These are phyloP conservation scores for Lumnitzera racemosa DNA, from an alignment of 345 rosid genomes.

Conservation along the genomic window DNA sequence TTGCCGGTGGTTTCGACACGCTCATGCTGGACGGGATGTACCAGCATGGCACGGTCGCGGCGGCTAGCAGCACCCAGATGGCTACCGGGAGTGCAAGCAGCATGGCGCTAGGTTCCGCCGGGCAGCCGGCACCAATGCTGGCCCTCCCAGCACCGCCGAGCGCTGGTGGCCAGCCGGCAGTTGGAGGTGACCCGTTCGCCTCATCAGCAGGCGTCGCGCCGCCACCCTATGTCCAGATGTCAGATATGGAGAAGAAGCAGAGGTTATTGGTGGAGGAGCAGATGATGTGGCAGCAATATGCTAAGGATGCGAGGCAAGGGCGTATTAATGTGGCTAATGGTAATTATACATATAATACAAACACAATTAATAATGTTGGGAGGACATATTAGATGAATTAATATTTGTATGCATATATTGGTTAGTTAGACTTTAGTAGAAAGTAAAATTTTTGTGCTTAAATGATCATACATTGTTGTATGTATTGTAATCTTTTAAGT, in stretches of 20 bases:
- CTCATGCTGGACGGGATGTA: constrained; percentile 84
- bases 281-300: constrained; percentile 57
- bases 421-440: too few species aligned
- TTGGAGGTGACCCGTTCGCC: constrained; percentile 51
- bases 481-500: too few species aligned
- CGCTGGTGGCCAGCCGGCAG: constrained; percentile 18
- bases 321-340: constrained; percentile 26
- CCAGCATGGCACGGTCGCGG: constrained; percentile 71
- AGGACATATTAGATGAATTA: constrained; percentile 6
- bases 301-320: constrained; percentile 52
- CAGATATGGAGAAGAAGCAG: constrained; percentile 73
- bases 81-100: constrained; percentile 73
- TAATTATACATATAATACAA: constrained; percentile 8
- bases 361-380: constrained; percentile 1
- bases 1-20: constrained; percentile 90
- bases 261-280: constrained; percentile 57
- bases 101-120: constrained; percentile 52
- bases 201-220: constrained; percentile 56
- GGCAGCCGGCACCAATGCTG: constrained; percentile 45
- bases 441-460: too few species aligned
- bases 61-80: constrained; percentile 42
- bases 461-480: too few species aligned
- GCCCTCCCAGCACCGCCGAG: constrained; percentile 55
- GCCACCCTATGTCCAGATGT: constrained; percentile 64
- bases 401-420: background rate